Base-by-base conservation (phyloP, 169 alveolate species). In the Toxoplasma gondii region DNA sequence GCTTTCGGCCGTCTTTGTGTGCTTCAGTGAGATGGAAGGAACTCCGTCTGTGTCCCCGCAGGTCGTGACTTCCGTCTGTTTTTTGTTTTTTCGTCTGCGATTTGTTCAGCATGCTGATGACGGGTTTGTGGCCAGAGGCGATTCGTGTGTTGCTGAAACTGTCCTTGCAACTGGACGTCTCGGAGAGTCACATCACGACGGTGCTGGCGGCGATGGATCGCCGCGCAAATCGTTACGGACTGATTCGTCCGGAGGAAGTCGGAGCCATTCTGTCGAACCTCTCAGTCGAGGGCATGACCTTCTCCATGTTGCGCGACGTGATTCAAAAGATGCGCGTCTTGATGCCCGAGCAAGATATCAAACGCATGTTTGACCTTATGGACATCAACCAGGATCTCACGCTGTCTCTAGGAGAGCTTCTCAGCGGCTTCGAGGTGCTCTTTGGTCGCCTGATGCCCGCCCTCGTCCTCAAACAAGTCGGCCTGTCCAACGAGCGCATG, bases 111-210 rank as follows among this genome's bases (percentile, higher is more conserved):
- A 34, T 93, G 93, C 34, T 95, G 34, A 94, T 94, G 96, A 95
- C 97, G 31, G 97, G 97, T 7, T 54, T 95, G 53, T 95, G 97
- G 97, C 97, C 97, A 24, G 97, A 94, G 80, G 97, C 96, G 49
- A 94, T 95, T 44, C 94, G 96, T 49, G 95, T 94, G 70, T 53
- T 95, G 87, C 91, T 95, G 64, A 93, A 91, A 39, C 93, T 95
- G 16, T 91, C 94, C 16, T 91, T 95, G 54, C 97, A 95, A 69
- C 82, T 94, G 88, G 95, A 94, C 19, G 93, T 92, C 64, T 64
- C 96, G 0, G 96, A 95, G 16, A 45, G 93, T 12, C 93, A 93
- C 70, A 70, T 95, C 69, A 70, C 70, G 83, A 91, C 83, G 39
- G 96, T 94, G n/a, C 78, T 95, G 64, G 45, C 94, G 29, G 53